Base-by-base conservation (phyloP, 2,329 filamentous ascomycete genomes). In the Nigrospora osmanthi region DNA sequence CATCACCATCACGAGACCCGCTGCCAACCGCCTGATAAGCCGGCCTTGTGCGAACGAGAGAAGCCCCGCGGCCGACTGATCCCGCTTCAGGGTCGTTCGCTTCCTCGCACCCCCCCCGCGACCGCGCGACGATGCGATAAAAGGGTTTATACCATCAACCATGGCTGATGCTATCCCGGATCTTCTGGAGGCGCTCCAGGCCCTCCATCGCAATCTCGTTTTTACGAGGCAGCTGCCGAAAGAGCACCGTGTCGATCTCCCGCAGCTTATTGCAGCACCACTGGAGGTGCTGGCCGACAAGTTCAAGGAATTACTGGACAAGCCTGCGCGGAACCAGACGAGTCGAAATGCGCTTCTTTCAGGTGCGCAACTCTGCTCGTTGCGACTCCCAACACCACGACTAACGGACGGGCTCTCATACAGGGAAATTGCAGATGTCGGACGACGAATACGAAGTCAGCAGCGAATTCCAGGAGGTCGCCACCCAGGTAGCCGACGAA, bases 171-270 rank as follows among this genome's bases (percentile, higher is more conserved):
- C 80, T 61, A 82, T 82, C 62, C 80, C 80, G 61, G 83, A 82
- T 62, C 80, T 78, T 59, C 75, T 94, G 60, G 83, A 84, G 60
- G 80, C 82, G 66, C 80, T 97, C 58, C 83, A 90, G 70, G 83
- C 81, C 64, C 81, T 98, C 56, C 87, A 95, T 65, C 81, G 86
- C 63, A 89, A 95, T 68, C 80, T 98, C 50, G 72, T 85, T 54
- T 82, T 85, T 46, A 75, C 93, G 55, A 79, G 80, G 51, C 83
- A 93, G 58, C 79, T 81, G 46, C 80, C 84, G 43, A 68, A 69
- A 43, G 70, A 73, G 38, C 69, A 68, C 42, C 75, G 83, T 31
- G 81, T 83, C 49, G 68, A 87, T 35, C 83, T 91, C 88, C 52
- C 55, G 59, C 68, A 42, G 76, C 80, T 49, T 50, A 38, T 48